phyloP scores from a whole-genome alignment of 345 rosid species.

The Camelina neglecta region DNA sequence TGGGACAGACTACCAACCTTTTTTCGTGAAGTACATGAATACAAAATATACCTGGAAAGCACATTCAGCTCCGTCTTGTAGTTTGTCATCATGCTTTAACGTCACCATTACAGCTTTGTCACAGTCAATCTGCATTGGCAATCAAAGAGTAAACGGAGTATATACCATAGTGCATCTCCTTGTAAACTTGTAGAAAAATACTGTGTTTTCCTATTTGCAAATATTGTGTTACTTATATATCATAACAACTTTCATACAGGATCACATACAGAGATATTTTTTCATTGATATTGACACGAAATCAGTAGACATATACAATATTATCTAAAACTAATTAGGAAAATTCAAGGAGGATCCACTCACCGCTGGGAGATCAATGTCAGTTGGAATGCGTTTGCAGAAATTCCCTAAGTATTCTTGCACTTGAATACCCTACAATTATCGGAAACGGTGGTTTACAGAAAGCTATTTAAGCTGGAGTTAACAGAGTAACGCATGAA shows the following conservation, averaged over 20 bases:
- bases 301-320: slow-evolving; percentile 15
- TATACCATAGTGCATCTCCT: slow-evolving; percentile 22
- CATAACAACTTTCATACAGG: slow-evolving; percentile 3
- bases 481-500: slow-evolving; percentile 17
- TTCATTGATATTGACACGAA: slow-evolving; percentile 13
- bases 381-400: slow-evolving; percentile 72
- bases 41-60: slow-evolving; percentile 85
- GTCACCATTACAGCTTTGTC: slow-evolving; percentile 95
- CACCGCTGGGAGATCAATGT: slow-evolving; percentile 44
- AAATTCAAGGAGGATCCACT: slow-evolving; percentile 32
- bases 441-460: slow-evolving; percentile 17
- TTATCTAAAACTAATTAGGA: slow-evolving; percentile 17
- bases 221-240: slow-evolving; percentile 8
- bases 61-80: slow-evolving; percentile 95
- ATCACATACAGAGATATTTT: slow-evolving; percentile 2
- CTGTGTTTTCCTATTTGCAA: neutral
- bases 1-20: neutral
- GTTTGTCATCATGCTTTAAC: slow-evolving; percentile 93
- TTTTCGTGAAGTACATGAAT: neutral
- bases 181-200: slow-evolving; percentile 10
- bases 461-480: slow-evolving; percentile 29
- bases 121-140: slow-evolving; percentile 89
- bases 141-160: slow-evolving; percentile 46
- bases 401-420: slow-evolving; percentile 93
- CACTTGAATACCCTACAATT: slow-evolving; percentile 91